Evolutionary conservation across 371 early-diverging fungal species (phyloP), one percentile per base, ranked within the genome.

Genomic region (Basidiobolus meristosporus): DNA sequence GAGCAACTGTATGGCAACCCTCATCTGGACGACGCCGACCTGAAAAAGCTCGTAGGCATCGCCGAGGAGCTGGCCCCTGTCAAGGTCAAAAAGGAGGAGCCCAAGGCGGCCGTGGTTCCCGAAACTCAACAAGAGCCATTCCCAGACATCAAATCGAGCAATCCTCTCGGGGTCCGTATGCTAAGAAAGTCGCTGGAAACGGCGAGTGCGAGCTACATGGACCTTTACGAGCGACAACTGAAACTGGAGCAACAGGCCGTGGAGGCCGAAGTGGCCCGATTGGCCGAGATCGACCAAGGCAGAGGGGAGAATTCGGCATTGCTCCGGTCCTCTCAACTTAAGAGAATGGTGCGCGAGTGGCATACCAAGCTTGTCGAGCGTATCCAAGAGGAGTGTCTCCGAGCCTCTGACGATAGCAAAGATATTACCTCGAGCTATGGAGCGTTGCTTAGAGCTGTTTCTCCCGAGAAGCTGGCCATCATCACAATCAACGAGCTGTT

Each of bases 401-500:
- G n/a, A n/a, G n/a, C n/a, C n/a, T n/a, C n/a, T n/a, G n/a, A n/a
- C n/a, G n/a, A n/a, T n/a, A n/a, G n/a, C n/a, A n/a, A n/a, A n/a
- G n/a, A n/a, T n/a, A n/a, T n/a, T n/a, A n/a, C n/a, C n/a, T n/a
- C n/a, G n/a, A n/a, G n/a, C n/a, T n/a, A n/a, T n/a, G n/a, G n/a
- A n/a, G n/a, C n/a, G n/a, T n/a, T n/a, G n/a, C n/a, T 91, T 33
- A 62, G 62, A 38, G 53, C 80, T 31, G 49, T 90, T 4, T 65
- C 69, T 10, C 62, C 85, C 11, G 79, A 81, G 31, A 80, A 82
- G 44, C 53, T 90, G 29, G 69, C 90, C 0, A 63, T 77, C n/a
- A 82, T 90, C 38, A 77, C 84, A 20, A 85, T 95, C 41, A 52
- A 83, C 22, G 86, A 84, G 47, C 47, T 86, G 7, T 39, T 90